phyloP scores from a whole-genome alignment of 106 monocot species.

The Dendrobium chrysotoxum region DNA sequence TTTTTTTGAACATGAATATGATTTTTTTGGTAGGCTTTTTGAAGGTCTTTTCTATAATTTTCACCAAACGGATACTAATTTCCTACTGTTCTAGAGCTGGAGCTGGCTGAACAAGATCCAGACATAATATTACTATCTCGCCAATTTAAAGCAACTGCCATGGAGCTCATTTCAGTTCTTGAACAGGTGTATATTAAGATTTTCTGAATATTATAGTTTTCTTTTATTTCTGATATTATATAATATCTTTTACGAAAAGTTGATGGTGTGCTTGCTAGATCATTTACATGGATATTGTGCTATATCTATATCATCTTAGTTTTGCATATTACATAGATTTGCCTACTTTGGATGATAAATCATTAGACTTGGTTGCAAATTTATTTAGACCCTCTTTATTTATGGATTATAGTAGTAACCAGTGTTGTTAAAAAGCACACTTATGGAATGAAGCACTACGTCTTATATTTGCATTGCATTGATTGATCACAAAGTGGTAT shows the following conservation, averaged over 20 bases:
- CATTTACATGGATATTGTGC: background rate
- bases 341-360: background rate
- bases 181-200: slow-evolving; percentile 59
- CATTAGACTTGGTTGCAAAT: background rate
- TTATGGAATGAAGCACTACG: background rate
- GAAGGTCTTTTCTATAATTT: background rate
- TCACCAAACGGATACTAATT: background rate
- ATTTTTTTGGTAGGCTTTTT: background rate
- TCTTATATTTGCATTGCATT: no score
- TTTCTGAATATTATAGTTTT: background rate
- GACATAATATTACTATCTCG: slow-evolving; percentile 80
- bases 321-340: background rate
- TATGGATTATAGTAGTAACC: background rate
- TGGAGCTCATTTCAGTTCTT: slow-evolving; percentile 97
- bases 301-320: background rate
- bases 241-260: background rate
- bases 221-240: background rate
- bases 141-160: slow-evolving; percentile 97
- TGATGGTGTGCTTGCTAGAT: background rate
- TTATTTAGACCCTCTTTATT: background rate
- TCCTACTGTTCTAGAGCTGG: slow-evolving; percentile 51
- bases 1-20: background rate
- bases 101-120: slow-evolving; percentile 96
- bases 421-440: background rate
- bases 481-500: background rate